Evolutionary conservation across 208 protist genomes (phyloP), one percentile per base, ranked within the genome.

Genomic region (Crithidia expoeki): DNA sequence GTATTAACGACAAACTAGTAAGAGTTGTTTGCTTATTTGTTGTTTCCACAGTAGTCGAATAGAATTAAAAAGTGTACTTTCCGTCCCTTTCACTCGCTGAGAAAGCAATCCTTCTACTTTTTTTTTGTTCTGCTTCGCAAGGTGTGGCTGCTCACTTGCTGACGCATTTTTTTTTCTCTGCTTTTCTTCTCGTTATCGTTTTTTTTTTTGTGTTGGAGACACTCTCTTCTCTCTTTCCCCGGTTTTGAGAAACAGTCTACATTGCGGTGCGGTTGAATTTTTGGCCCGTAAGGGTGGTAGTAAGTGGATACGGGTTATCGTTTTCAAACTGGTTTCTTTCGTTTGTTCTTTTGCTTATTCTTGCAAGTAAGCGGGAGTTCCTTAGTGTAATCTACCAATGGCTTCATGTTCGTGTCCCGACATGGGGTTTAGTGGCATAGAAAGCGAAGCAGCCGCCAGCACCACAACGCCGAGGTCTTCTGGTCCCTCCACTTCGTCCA

Each of bases 361-460:
- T 33, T 38, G 27, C 63, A 11, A 5, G 7, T 1, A 28, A 42
- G 12, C 6, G 12, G 12, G 12, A 42, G 36, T 42, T 42, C 36
- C 12, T 42, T 50, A 50, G 32, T 42, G 44, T 25, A 46, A 19
- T 9, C 25, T 6, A 4, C 7, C 30, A 4, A 74, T 74, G 68
- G n/a, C 68, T 7, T 74, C 68, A 3, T 74, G 58, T 11, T 23
- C 68, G 16, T 66, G 58, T 6, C 50, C 40, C 7, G 59, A 3
- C 1, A 28, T 38, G 28, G 44, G 44, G 28, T 27, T 64, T 3
- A 16, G 27, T 52, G 36, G 34, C 32, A 59, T 4, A 5, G 59
- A 66, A 11, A 19, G 12, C 34, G 61, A 53, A 33, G 33, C 16
- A 10, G 33, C 30, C 2, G 61, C 11, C n/a, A n/a, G n/a, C n/a